Conservation (phyloP, 352 stramenopile species). For the Phytophthora sojae region DNA sequence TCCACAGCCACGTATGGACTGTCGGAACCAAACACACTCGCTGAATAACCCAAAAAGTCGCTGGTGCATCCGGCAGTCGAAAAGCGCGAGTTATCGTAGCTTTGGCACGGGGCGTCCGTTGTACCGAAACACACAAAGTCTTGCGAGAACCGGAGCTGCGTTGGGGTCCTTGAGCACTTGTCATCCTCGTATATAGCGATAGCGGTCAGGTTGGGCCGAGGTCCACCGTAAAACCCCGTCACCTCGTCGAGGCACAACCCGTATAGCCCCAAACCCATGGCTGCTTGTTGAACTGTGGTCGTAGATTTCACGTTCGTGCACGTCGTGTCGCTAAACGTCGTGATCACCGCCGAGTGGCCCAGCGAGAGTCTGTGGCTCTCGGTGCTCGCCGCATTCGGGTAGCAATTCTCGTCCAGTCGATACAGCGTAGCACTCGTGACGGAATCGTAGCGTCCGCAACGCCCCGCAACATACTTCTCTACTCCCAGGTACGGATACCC, state of each 20-base stretch:
- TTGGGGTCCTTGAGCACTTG: slow-evolving; percentile 4
- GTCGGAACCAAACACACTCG: neutral
- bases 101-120: neutral
- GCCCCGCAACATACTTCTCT: slow-evolving; percentile 2
- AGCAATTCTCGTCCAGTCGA: slow-evolving; percentile 13
- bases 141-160: slow-evolving; percentile 5
- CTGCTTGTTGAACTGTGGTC: neutral
- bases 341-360: neutral
- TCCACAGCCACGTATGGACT: slow-evolving; percentile 14
- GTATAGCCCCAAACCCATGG: neutral
- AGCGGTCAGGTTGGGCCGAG: neutral
- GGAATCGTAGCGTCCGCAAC: neutral
- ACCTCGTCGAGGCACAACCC: neutral
- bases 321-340: neutral
- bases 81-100: neutral
- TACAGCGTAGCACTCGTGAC: neutral
- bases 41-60: neutral
- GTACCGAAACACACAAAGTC: slow-evolving; percentile 5
- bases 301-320: slow-evolving; percentile 4
- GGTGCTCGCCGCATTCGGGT: slow-evolving; percentile 10
- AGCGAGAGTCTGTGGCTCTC: slow-evolving; percentile 9
- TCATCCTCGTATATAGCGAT: slow-evolving; percentile 9
- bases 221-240: slow-evolving; percentile 6
- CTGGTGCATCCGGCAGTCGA: neutral
- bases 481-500: slow-evolving; percentile 5